phyloP scores from a whole-genome alignment of 148 eudicot species.

The Suaeda aralocaspica region DNA sequence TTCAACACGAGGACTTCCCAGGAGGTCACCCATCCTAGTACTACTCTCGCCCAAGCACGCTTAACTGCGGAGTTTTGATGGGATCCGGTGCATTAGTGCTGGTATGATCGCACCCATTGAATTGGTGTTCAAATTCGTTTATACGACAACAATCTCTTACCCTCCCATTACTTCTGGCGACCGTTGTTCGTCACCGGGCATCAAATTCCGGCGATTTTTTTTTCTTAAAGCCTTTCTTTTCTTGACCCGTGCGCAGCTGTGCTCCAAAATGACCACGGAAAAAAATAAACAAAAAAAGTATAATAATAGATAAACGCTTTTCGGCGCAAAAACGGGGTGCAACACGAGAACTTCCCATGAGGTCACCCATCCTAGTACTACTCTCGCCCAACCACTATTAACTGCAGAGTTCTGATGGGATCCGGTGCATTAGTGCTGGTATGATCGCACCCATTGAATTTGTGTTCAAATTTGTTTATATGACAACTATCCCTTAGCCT shows the following conservation, averaged over 20 bases:
- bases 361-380: conserved; percentile 65
- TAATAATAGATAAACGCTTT: no score
- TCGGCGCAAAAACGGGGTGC: conserved; percentile 34
- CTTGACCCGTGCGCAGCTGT: no score
- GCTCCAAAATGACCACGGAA: no score
- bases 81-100: conserved; percentile 64
- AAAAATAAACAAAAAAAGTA: no score
- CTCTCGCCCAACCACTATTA: conserved; percentile 53
- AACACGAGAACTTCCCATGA: conserved; percentile 51
- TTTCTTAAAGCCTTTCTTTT: no score
- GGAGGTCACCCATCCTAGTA: conserved; percentile 46
- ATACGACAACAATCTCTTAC: no score
- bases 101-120: conserved; percentile 43
- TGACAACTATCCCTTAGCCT: no score
- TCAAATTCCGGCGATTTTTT: no score
- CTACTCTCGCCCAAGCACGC: conserved; percentile 50
- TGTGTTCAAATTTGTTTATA: no score
- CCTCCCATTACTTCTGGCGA: no score
- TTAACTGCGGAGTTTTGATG: conserved; percentile 52
- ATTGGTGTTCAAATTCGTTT: no score
- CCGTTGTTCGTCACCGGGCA: no score
- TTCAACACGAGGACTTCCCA: conserved; percentile 46
- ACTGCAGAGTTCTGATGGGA: conserved; percentile 41
- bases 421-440: conserved; percentile 50
- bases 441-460: conserved; percentile 35